Base-by-base conservation (phyloP, 2,329 filamentous ascomycete species). In the Zymoseptoria crescenta region DNA sequence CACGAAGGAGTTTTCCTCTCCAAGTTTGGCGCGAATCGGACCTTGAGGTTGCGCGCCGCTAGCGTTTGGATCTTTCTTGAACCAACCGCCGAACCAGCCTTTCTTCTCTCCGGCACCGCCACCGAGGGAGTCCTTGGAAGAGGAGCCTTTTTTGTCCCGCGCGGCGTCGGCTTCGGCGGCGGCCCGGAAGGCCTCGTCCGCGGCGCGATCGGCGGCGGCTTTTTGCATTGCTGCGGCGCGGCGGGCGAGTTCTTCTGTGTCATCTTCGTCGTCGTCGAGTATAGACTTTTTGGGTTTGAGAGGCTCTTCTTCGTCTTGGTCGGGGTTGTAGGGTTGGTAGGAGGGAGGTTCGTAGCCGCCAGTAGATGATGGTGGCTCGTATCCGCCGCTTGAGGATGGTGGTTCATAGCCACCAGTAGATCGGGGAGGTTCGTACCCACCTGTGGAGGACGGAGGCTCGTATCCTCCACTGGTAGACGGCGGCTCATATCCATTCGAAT, bases 21-120 rank as follows among this genome's bases (percentile, higher is more conserved):
- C 95, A 8, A 99, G 83, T 70, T 99, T 99, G 62, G 95, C 94
- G 67, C 84, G 86, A 73, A 96, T 89, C n/a, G 92, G 84, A n/a
- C 75, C 77, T 3, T 75, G 56, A 75, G n/a, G 76, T 64, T n/a
- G 80, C 60, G 24, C 63, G 73, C 67, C 87, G 83, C 72, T 88
- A 55, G 86, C 65, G 67, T 85, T 83, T 62, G 76, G 74, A 59
- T 82, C 81, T 64, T 82, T 82, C 67, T 88, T 88, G 62, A 96
- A 95, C 91, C 92, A 96, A 55, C 90, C 86, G 30, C 88, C 72
- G 87, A 88, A 86, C 92, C 96, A 63, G 48, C 62, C 58, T 54
- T 66, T 71, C 82, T 81, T 65, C 77, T 76, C 50, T 70, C 55
- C 48, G 27, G 50, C 76, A 27, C 72, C 69, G 65, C 64, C 64